phyloP scores from a whole-genome alignment of 805 yeast genomes.

The Candida golubevii region DNA sequence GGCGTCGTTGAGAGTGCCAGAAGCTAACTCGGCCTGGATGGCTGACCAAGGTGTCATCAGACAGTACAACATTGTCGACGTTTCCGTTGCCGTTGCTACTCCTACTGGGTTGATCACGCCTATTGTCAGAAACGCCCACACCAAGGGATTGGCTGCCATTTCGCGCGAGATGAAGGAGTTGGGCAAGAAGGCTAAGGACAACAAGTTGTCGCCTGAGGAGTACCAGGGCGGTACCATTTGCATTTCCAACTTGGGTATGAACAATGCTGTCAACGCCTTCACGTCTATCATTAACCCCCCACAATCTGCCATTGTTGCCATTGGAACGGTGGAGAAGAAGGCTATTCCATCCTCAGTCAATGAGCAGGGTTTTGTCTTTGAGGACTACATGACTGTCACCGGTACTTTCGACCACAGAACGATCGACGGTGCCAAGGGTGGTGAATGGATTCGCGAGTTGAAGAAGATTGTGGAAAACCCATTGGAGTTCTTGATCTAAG shows the following conservation, averaged over 20 bases:
- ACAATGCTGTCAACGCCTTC: slow-evolving; percentile 85
- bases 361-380: slow-evolving; percentile 89
- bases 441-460: slow-evolving; percentile 91
- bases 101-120: slow-evolving; percentile 98
- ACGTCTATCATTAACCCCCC: slow-evolving; percentile 99
- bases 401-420: slow-evolving; percentile 98
- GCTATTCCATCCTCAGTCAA: slow-evolving; percentile 90
- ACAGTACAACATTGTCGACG: slow-evolving; percentile 87
- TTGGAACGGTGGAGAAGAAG: slow-evolving; percentile 87
- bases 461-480: slow-evolving; percentile 94
- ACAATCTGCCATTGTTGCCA: slow-evolving; percentile 88
- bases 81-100: slow-evolving; percentile 97
- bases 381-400: slow-evolving; percentile 84
- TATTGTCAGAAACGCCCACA: slow-evolving; percentile 81
- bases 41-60: slow-evolving; percentile 86
- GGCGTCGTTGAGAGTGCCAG: slow-evolving; percentile 88
- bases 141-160: slow-evolving; percentile 80
- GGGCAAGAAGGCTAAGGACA: slow-evolving; percentile 93
- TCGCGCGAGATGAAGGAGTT: slow-evolving; percentile 84
- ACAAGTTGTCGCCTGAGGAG: slow-evolving; percentile 92
- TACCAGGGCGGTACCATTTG: slow-evolving; percentile 99
- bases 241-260: slow-evolving; percentile 98
- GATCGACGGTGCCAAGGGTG: slow-evolving; percentile 97
- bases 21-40: slow-evolving; percentile 91
- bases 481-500: slow-evolving; percentile 79